Percentiles rank a stretch among this genome's conserved stretches.
Conservation (phyloP, 1,139 yeast species). For the Geotrichum fermentans region DNA sequence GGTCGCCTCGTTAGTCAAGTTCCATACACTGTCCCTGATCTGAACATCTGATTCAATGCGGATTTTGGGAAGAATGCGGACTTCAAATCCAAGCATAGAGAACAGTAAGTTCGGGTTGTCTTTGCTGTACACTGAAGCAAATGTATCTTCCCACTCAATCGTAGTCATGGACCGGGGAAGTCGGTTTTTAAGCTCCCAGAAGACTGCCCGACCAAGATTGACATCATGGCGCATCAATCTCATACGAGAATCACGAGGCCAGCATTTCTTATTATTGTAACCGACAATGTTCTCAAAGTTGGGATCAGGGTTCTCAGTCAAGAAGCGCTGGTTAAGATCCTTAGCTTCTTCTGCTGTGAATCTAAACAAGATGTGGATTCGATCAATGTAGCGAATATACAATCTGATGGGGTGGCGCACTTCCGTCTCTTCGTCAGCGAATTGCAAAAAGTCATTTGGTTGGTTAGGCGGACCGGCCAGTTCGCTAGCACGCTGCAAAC, state of each 20-base stretch:
- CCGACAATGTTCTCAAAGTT: slow-evolving; percentile 83
- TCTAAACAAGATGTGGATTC: slow-evolving; percentile 71
- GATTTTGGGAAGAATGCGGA: slow-evolving; percentile 73
- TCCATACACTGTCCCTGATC: slow-evolving; percentile 86
- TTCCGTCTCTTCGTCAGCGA: slow-evolving; percentile 55
- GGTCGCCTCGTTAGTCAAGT: slow-evolving; percentile 61
- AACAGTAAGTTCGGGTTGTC: slow-evolving; percentile 87
- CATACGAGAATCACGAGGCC: slow-evolving; percentile 95
- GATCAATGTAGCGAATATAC: slow-evolving; percentile 80
- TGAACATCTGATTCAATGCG: slow-evolving; percentile 44
- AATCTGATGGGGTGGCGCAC: slow-evolving; percentile 67
- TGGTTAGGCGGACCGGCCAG: slow-evolving; percentile 66
- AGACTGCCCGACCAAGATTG: slow-evolving; percentile 83
- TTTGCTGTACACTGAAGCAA: slow-evolving; percentile 81
- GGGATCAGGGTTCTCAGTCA: slow-evolving; percentile 87
- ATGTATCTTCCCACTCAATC: slow-evolving; percentile 74
- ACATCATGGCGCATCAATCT: slow-evolving; percentile 87
- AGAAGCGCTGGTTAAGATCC: slow-evolving; percentile 68
- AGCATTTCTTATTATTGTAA: slow-evolving; percentile 82
- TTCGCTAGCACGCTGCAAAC: slow-evolving; percentile 81
- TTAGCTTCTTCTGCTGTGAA: slow-evolving; percentile 69
- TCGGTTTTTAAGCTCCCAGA: slow-evolving; percentile 83
- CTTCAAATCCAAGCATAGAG: slow-evolving; percentile 93
- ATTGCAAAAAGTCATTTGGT: slow-evolving; percentile 78
- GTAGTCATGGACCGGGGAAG: slow-evolving; percentile 71